Base-by-base conservation (phyloP, 768 basidiomycete species). In the Suillus cothurnatus region DNA sequence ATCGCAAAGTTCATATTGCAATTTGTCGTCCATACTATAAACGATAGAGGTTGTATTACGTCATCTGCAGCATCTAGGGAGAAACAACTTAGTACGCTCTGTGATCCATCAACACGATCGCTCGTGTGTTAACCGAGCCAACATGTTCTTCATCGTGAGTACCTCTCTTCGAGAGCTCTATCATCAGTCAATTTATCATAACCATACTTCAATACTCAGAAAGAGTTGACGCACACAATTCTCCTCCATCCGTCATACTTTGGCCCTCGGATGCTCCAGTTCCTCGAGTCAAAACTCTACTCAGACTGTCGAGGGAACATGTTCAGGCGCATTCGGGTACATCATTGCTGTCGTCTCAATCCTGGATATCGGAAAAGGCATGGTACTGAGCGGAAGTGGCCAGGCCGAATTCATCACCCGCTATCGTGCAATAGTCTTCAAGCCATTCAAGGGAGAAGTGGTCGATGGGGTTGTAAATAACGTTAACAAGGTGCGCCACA, bases 401-500 rank as follows among this genome's bases (percentile, higher is more conserved):
- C 94, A 97, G 78, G 97, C 97, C 6, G 94, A 98, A 79, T 99
- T 99, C 77, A 85, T 94, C 68, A 94, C 95, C 26, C 84, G 91
- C 62, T 99, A 99, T 79, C 89, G 92, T 32, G 97, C 97, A 7
- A 95, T 99, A 69, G 97, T 99, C 23, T 98, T 97, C 86, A 96
- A 98, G 78, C 97, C 97, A n/a, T 99, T 99, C 85, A 97, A 98
- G 77, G 96, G 95, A 12, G 97, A 99, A 75, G 97, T 98, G 5
- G 93, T 99, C 21, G 97, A 99, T 75, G 97, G 95, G 0, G 90
- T 95, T 4, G 97, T 99, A 21, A 91, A 90, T 71, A 95, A 93
- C 66, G 97, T 99, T 41, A 96, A 90, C 77, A 97, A 97, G 86
- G 97, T 95, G 70, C 71, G 88, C 63, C 7, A 36, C 12, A 4